Base-by-base conservation (phyloP, 345 rosid genomes). In the Physaria fendleri region DNA sequence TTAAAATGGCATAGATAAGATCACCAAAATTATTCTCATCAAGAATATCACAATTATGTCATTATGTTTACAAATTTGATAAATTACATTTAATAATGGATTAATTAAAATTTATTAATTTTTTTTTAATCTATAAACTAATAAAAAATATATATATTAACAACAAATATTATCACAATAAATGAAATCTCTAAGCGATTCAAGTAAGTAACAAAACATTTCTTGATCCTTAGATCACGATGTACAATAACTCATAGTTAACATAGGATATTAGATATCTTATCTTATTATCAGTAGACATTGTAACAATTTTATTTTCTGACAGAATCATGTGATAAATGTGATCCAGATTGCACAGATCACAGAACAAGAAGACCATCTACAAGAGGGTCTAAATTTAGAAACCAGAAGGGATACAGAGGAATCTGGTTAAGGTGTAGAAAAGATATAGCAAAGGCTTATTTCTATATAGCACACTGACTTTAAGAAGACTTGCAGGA, bases 371-470 rank as follows among this genome's bases (percentile, higher is more conserved):
- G 49, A 28, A 46, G 40, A 53, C 68, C 56, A 69, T 78, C 52
- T 21, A 46, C 29, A 37, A 64, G 22, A 55, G 59, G 20, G 41
- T 50, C 62, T 20, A 68, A 58, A 51, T 58, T 62, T 1, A 35
- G 8, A 50, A 37, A 34, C 12, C 50, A 24, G 12, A 63, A 14
- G 25, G 43, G 43, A 2, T 21, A 32, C 23, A 59, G 24, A 56
- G 43, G 58, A 62, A 17, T 55, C 4, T 48, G 69, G 44, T 28
- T 75, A 71, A 59, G 78, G 39, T 80, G 94, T 67, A 68, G 80
- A 76, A 74, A 59, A 69, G 87, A 83, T 61, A 77, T 79, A 33
- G 83, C 81, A 9, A 48, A 74, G 49, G 82, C 87, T 50, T 81
- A 91, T 45, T 87, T 83, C 67, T 65, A 72, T n/a, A n/a, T 43